These are phyloP conservation scores for Ceratobasidium sp. DNA, from an alignment of 1,284 basidiomycete species.

Conservation along the genomic window DNA sequence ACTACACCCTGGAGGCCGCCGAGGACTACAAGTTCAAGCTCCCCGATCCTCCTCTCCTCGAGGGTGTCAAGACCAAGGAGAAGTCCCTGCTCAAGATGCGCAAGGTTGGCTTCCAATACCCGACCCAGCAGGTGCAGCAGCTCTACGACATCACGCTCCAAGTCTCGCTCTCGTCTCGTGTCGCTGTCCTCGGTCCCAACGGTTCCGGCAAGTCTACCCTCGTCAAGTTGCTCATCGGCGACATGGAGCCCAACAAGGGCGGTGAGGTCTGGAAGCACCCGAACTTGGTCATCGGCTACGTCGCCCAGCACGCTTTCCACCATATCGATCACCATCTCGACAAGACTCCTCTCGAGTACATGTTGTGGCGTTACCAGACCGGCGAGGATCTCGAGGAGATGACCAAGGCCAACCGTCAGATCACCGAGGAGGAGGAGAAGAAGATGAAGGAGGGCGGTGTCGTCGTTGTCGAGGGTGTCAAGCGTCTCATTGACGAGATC, in stretches of 20 bases:
- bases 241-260: constrained; percentile 95
- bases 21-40: constrained; percentile 99
- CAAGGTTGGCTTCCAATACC: constrained; percentile 98
- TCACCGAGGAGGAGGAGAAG: constrained; percentile 88
- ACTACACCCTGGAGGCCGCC: constrained; percentile 94
- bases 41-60: constrained; percentile 94
- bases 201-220: constrained; percentile 99
- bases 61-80: constrained; percentile 99
- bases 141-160: constrained; percentile 95
- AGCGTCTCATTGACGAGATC: constrained; percentile 95
- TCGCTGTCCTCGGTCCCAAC: constrained; percentile 96
- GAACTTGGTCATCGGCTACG: constrained; percentile 98
- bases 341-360: constrained; percentile 98
- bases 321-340: constrained; percentile 98
- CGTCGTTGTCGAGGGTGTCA: constrained; percentile 92
- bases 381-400: constrained; percentile 98
- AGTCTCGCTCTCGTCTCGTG: constrained; percentile 97
- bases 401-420: constrained; percentile 89
- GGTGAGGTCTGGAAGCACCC: constrained; percentile 99
- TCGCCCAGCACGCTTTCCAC: constrained; percentile 99
- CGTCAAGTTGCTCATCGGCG: constrained; percentile 98
- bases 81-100: constrained; percentile 98
- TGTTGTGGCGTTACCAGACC: constrained; percentile 99
- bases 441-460: constrained; percentile 97
- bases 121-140: constrained; percentile 86